Evolutionary conservation across 176 grass and related monocot genomes (phyloP), one percentile per base, ranked within the genome.

Genomic region (Triticum dicoccoides): DNA sequence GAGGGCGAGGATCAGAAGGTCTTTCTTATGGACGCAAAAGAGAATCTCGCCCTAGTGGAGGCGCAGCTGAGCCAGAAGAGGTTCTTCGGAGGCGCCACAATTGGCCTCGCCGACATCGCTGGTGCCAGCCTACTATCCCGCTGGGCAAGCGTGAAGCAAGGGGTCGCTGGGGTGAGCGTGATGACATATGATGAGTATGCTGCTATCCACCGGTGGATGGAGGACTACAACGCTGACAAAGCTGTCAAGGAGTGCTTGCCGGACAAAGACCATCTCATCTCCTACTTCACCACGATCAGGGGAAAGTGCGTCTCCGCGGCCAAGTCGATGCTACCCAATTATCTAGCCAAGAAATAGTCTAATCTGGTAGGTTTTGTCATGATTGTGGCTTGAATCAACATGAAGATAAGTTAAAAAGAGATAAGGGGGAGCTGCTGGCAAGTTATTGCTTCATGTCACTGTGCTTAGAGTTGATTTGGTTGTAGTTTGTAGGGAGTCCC

Each of bases 61-160:
- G 78, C 13, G 2, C 84, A 88, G 45, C 85, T 95, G 15, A 7
- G 78, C 29, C 78, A 82, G 4, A 95, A 90, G 83, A 90, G 17
- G 64, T 91, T 91, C 64, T 95, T 95, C 11, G 44, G 44, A 45
- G 44, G 44, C 11, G 44, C 44, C 44, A 45, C 3, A 45, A 45
- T 45, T 45, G 44, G 44, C 11, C 44, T 45, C 11, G 3, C 44
- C 11, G 44, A 45, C 44, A 12, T 45, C 44, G 44, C 11, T 0
- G 44, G 44, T 45, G 44, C 11, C 11, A 45, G 44, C 56, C 77
- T 9, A 52, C 51, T 30, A 3, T 61, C 58, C 23, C 21, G n/a
- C 2, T 61, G 5, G 58, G 58, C 8, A 61, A n/a, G 18, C 7
- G 8, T 61, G 18, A n/a, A 23, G 58, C 58, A 61, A 61, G 58